A percentile compares a stretch with the other conserved stretches of the same genome.
Evolutionary conservation across 2,329 filamentous ascomycete species (phyloP).

Genomic region (Penicillium thymicola): DNA sequence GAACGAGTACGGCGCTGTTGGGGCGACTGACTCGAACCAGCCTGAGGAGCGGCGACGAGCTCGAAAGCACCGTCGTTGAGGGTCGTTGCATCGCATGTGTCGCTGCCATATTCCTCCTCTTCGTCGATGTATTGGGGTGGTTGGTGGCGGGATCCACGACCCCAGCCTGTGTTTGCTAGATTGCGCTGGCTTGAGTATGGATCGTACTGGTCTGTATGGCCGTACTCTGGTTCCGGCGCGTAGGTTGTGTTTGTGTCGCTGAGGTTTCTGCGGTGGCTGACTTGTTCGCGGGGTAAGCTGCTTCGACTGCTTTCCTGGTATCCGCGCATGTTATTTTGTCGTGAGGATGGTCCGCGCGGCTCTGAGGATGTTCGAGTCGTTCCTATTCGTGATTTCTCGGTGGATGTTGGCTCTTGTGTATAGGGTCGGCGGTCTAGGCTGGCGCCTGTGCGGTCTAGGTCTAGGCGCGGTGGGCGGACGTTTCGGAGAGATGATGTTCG

Average conservation of each 20-base stretch:
- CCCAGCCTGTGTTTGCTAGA: slow-evolving; percentile 41
- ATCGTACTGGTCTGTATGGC: slow-evolving; percentile 56
- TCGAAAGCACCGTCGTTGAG: slow-evolving; percentile 78
- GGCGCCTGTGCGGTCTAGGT: slow-evolving; percentile 33
- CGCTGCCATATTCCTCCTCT: slow-evolving; percentile 70
- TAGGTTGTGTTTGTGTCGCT: slow-evolving; percentile 27
- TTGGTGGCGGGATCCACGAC: slow-evolving; percentile 32
- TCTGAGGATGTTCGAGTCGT: slow-evolving; percentile 53
- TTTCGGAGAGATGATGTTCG: slow-evolving; percentile 51
- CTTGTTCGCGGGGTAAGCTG: slow-evolving; percentile 31
- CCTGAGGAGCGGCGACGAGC: slow-evolving; percentile 59
- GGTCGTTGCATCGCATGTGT: slow-evolving; percentile 65
- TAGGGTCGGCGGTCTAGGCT: slow-evolving; percentile 31
- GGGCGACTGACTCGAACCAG: slow-evolving; percentile 27
- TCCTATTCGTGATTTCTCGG: slow-evolving; percentile 44
- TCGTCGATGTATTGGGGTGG: slow-evolving; percentile 71
- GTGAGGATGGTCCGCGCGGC: slow-evolving; percentile 44
- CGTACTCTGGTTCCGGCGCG: slow-evolving; percentile 26
- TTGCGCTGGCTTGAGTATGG: slow-evolving; percentile 60
- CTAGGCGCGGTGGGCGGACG: slow-evolving; percentile 47
- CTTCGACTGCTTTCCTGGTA: slow-evolving; percentile 29
- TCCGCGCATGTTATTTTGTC: slow-evolving; percentile 30
- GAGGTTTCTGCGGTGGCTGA: slow-evolving; percentile 29
- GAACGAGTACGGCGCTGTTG: slow-evolving; percentile 32
- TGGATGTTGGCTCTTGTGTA: slow-evolving; percentile 16